Evolutionary conservation across 1,284 basidiomycete species (phyloP).

Genomic region (Vanrija sp.): DNA sequence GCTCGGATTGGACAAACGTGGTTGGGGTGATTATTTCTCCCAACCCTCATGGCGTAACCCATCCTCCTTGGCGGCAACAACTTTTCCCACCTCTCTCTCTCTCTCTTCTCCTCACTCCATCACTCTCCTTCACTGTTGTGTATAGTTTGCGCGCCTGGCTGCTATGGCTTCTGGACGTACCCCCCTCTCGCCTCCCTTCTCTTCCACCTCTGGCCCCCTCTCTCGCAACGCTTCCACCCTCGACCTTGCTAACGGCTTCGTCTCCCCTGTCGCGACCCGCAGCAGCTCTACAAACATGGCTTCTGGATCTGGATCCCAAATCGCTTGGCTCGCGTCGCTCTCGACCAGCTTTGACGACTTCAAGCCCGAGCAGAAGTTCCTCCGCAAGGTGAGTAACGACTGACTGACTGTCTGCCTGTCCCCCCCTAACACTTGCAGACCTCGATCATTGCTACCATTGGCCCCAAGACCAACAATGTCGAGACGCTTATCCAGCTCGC

Average conservation of each 20-base stretch:
- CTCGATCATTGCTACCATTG: conserved; percentile 93
- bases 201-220: conserved; percentile 8
- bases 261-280: not conserved
- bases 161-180: not conserved
- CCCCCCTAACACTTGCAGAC: conserved; percentile 61
- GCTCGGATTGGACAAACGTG: too few relatives aligned
- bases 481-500: conserved; percentile 78
- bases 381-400: conserved; percentile 69
- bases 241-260: conserved; percentile 9
- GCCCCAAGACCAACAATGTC: conserved; percentile 85
- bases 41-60: not conserved
- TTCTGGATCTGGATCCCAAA: conserved; percentile 57
- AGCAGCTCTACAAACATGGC: conserved; percentile 5
- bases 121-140: not conserved
- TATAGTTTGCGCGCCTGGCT: too few relatives aligned
- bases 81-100: not conserved
- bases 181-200: not conserved
- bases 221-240: conserved; percentile 1
- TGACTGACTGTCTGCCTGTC: not conserved
- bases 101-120: not conserved
- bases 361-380: conserved; percentile 70
- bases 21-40: too few relatives aligned
- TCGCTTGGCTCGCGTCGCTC: conserved; percentile 84
- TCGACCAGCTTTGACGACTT: conserved; percentile 64
- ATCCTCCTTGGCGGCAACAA: not conserved